A percentile compares a stretch with the other conserved stretches of the same genome.
Conservation (phyloP, 2,329 filamentous ascomycete genomes). For the Orbilia brochopaga region DNA sequence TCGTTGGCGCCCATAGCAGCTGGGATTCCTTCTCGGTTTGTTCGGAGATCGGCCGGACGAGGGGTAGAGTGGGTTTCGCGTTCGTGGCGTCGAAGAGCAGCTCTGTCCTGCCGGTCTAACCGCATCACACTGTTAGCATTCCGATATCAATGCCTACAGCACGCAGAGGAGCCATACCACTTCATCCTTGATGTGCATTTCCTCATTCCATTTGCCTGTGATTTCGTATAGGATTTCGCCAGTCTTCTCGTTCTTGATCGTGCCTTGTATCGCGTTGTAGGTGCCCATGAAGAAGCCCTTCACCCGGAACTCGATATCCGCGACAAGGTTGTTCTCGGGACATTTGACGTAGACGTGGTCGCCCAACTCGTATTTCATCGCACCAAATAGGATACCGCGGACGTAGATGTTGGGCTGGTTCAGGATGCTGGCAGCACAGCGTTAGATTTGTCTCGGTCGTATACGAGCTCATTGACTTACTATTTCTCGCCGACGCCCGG, state of each 20-base stretch:
- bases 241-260: constrained; percentile 84
- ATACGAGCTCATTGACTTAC: constrained; percentile 63
- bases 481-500: constrained; percentile 78
- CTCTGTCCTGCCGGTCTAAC: constrained; percentile 83
- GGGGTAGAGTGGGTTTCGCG: constrained; percentile 76
- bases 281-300: constrained; percentile 96
- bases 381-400: constrained; percentile 92
- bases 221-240: constrained; percentile 89
- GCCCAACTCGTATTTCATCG: constrained; percentile 99
- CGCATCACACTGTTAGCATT: background rate
- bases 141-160: background rate
- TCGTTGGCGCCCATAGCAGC: constrained; percentile 81
- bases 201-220: constrained; percentile 88
- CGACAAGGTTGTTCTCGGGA: constrained; percentile 81
- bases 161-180: constrained; percentile 64
- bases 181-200: constrained; percentile 89
- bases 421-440: constrained; percentile 64
- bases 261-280: constrained; percentile 93
- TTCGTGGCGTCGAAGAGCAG: constrained; percentile 85
- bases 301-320: constrained; percentile 97
- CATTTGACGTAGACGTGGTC: constrained; percentile 93
- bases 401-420: constrained; percentile 99
- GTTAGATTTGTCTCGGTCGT: background rate
- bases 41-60: constrained; percentile 77
- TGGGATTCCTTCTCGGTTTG: constrained; percentile 92